These are phyloP conservation scores for Mucor saturninus DNA, from an alignment of 371 early-diverging fungal genomes.

Conservation along the genomic window DNA sequence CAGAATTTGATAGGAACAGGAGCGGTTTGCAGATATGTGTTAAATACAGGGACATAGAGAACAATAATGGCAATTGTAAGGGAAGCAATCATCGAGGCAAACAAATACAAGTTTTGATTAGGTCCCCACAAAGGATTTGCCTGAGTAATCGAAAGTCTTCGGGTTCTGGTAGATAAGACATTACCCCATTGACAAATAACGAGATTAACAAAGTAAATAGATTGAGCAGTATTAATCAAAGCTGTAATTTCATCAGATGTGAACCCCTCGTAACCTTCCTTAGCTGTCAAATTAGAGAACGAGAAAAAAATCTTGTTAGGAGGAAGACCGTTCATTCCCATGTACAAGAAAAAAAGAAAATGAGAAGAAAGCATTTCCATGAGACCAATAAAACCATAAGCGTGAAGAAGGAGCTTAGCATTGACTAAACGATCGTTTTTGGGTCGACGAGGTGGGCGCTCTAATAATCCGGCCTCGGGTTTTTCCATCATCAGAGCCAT, in stretches of 20 bases:
- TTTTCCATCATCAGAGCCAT: conserved; percentile 98
- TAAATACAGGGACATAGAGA: conserved; percentile 89
- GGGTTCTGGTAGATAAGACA: conserved; percentile 59
- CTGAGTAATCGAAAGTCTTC: conserved; percentile 70
- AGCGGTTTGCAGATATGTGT: conserved; percentile 47
- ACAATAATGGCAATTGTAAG: conserved; percentile 95
- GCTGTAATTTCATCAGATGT: conserved; percentile 48
- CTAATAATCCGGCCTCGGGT: conserved; percentile 94
- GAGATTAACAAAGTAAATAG: conserved; percentile 66
- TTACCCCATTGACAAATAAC: conserved; percentile 66
- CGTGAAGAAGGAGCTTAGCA: conserved; percentile 91
- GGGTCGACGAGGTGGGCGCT: conserved; percentile 84
- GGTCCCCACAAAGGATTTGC: conserved; percentile 87
- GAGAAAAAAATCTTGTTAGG: conserved; percentile 55
- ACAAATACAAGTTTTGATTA: conserved; percentile 81
- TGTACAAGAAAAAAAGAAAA: conserved; percentile 64
- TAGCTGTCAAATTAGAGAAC: conserved; percentile 56
- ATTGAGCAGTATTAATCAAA: conserved; percentile 59
- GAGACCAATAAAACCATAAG: conserved; percentile 84
- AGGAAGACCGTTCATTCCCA: conserved; percentile 35
- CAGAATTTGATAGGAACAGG: conserved; percentile 72
- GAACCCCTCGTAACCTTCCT: conserved; percentile 54
- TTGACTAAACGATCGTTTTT: conserved; percentile 88
- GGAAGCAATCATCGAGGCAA: conserved; percentile 81
- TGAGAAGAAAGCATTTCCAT: neutral